Base-by-base conservation (phyloP, 495 filamentous ascomycete species). In the Achaetomiella virescens region DNA sequence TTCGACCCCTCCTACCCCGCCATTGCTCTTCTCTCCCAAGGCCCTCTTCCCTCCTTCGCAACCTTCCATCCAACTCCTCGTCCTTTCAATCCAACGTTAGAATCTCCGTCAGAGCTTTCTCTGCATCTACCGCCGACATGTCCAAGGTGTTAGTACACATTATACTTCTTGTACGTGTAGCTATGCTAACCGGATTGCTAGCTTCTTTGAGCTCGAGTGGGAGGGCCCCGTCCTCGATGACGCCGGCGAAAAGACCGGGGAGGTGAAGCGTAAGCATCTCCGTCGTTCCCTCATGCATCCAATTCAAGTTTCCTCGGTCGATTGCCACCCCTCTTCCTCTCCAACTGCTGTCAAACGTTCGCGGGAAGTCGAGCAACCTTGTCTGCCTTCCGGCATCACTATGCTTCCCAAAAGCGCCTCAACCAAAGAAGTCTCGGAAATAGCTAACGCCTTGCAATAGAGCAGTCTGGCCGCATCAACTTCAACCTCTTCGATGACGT, bases 401-500 rank as follows among this genome's bases (percentile, higher is more conserved):
- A n/a, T n/a, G n/a, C 46, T 37, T 35, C 17, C 14, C 2, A 17
- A n/a, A n/a, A n/a, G n/a, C n/a, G n/a, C n/a, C 27, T 31, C 4
- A 31, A 4, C 27, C 27, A 31, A 31, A 31, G 9, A 31, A 31
- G 9, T 45, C 6, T 22, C 15, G 37, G 18, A 18, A 35, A 43
- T 46, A 17, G 53, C 61, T 68, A 58, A 61, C 60, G 14, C 35
- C 25, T 38, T 53, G 14, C 51, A 64, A 60, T 68, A 93, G 89
- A 70, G 48, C 89, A 91, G 71, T 69, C 64, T 45, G 90, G 86
- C 65, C 88, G 89, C 65, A 85, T 97, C 80, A 86, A 84, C 75
- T 92, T 98, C 81, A 83, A 81, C 65, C 90, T 98, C 71, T 96
- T 81, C 81, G 85, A 95, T 67, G 79, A 87, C 57, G 79, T 83